Base-by-base conservation (phyloP, 2,329 filamentous ascomycete species). In the Ploettnerulaceae sp. region DNA sequence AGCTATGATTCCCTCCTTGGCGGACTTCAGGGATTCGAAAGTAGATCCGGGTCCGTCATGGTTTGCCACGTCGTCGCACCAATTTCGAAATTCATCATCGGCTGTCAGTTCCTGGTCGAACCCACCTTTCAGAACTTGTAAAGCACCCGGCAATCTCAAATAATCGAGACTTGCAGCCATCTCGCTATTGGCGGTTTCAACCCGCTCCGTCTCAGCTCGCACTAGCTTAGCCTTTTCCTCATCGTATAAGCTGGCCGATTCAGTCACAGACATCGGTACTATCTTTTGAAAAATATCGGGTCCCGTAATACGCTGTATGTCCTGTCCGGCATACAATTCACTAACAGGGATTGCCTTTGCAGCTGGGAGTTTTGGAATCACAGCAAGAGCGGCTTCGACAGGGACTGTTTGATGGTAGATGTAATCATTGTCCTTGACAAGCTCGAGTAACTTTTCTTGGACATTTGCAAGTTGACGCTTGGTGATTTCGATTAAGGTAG, bases 161-260 rank as follows among this genome's bases (percentile, higher is more conserved):
- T 97, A 97, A 64, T 97, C 91, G 49, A 98, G 68, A 57, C 90
- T 95, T 12, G 93, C 89, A 2, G 86, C 91, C 86, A 98, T 94
- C 67, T 98, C 93, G 45, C 89, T 82, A 58, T 97, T 94, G 12
- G 93, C 91, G 25, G 84, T 83, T 59, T 97, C 91, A 1, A 95
- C 90, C 57, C 88, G 82, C 66, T 98, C 93, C 0, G 89, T 89
- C 68, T 98, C 94, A 2, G 91, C 91, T 47, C 93, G 81, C 31
- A 96, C 82, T 47, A 98, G 70, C 66, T 98, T 97, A 9, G 93
- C 93, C 69, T 98, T 98, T 66, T 98, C 93, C 67, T 98, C 93
- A 55, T 97, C 93, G 64, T 98, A 98, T 59, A 97, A 70, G 70
- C 93, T 97, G 9, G 93, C 93, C 18, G 89, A 94, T 66, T 98